phyloP scores from a whole-genome alignment of 495 filamentous ascomycete species.

The Aspergillus bertholletiae region DNA sequence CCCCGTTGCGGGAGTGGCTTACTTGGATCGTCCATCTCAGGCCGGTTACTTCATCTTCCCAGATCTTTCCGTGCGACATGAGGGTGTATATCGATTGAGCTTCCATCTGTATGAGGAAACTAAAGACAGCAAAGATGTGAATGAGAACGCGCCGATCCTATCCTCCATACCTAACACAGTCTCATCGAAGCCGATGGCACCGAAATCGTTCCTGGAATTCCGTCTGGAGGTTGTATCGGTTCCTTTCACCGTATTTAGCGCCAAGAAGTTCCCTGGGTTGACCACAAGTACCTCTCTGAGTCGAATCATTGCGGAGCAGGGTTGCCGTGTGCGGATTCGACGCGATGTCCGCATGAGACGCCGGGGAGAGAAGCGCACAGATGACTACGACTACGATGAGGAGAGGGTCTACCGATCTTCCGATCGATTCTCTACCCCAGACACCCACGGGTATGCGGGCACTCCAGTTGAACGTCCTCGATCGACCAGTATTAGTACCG shows the following conservation, averaged over 20 bases:
- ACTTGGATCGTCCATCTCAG: constrained; percentile 84
- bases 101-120: constrained; percentile 94
- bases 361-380: constrained; percentile 68
- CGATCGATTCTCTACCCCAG: constrained; percentile 55
- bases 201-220: constrained; percentile 51
- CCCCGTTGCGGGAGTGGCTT: constrained; percentile 94
- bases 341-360: constrained; percentile 97
- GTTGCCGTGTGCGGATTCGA: constrained; percentile 92
- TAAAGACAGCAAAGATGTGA: constrained; percentile 69
- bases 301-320: constrained; percentile 90
- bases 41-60: constrained; percentile 99
- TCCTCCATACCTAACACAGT: constrained; percentile 18
- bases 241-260: constrained; percentile 88
- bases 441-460: constrained; percentile 40
- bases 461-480: constrained; percentile 56
- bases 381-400: constrained; percentile 62
- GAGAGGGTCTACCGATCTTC: constrained; percentile 61
- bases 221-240: constrained; percentile 88
- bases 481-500: constrained; percentile 70
- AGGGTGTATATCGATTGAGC: constrained; percentile 81
- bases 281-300: constrained; percentile 87
- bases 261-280: constrained; percentile 97
- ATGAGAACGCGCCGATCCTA: constrained; percentile 42
- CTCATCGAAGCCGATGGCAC: constrained; percentile 31
- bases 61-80: constrained; percentile 93